Evolutionary conservation across 331 rosid species (phyloP).

Genomic region (Rosa hybrid): DNA sequence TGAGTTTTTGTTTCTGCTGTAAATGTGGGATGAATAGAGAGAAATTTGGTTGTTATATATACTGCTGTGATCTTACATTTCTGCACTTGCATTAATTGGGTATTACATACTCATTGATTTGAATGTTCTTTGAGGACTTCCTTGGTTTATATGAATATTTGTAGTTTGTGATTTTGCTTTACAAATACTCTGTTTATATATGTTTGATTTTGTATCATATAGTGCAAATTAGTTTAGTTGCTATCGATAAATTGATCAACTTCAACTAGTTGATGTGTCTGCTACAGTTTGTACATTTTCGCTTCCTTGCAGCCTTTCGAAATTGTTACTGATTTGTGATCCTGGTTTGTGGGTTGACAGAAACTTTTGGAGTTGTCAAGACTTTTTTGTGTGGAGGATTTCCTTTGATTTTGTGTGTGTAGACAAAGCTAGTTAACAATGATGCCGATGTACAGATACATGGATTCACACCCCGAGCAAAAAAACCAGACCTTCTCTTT

Average conservation of each 20-base stretch:
- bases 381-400: not conserved
- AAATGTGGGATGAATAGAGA: not conserved
- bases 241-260: not conserved
- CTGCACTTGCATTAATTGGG: not conserved
- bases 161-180: not conserved
- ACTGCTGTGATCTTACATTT: not conserved
- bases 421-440: slow-evolving; percentile 21
- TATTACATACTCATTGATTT: not conserved
- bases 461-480: slow-evolving; percentile 59
- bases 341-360: not conserved
- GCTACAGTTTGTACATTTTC: not conserved
- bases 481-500: slow-evolving; percentile 39
- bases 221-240: not conserved
- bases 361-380: not conserved
- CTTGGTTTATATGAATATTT: not conserved
- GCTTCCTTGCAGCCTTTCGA: not conserved
- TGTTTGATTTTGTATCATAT: not conserved
- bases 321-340: not conserved
- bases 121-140: not conserved
- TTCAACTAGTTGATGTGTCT: not conserved
- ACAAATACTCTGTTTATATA: not conserved
- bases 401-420: not conserved
- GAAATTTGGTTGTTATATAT: no score
- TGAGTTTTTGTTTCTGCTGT: not conserved
- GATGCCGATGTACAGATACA: slow-evolving; percentile 48